Conservation (phyloP, 2,329 filamentous ascomycete species). For the Colletotrichum sp. region DNA sequence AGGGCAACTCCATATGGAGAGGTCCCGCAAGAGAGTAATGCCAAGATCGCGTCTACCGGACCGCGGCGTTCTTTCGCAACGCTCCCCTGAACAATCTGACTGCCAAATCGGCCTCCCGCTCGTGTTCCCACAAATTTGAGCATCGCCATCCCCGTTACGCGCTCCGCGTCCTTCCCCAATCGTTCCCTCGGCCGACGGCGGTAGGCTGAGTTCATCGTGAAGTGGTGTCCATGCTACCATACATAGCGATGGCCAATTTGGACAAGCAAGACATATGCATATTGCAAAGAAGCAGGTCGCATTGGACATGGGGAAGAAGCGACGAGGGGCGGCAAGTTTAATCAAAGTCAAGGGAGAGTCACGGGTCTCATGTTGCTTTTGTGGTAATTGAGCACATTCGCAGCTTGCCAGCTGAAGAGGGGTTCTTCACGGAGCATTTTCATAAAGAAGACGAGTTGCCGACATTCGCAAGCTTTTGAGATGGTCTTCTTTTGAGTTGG, state of each 20-base stretch:
- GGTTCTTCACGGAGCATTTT: not conserved
- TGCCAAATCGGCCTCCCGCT: not conserved
- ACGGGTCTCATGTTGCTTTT: not conserved
- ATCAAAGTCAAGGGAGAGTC: not conserved
- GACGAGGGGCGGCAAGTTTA: not conserved
- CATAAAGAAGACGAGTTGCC: not conserved
- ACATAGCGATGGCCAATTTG: not conserved
- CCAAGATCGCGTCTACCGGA: constrained; percentile 3
- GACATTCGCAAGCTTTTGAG: no score
- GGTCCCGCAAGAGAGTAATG: not conserved
- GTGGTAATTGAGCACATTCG: not conserved
- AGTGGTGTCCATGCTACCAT: not conserved
- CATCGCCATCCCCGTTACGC: not conserved
- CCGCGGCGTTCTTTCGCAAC: not conserved
- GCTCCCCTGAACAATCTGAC: not conserved
- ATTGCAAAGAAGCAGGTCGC: not conserved
- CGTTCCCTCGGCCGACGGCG: not conserved
- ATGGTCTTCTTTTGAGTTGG: not conserved
- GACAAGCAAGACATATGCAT: not conserved
- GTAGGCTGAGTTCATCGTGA: not conserved
- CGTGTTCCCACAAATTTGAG: not conserved
- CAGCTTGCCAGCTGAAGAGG: not conserved
- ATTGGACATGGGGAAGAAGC: not conserved
- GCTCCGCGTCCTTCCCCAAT: not conserved
- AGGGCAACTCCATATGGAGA: not conserved